Percentiles rank a stretch among this genome's conserved stretches.
Evolutionary conservation across 257 asterid genomes (phyloP).

Genomic region (Solanum pinnatisectum): DNA sequence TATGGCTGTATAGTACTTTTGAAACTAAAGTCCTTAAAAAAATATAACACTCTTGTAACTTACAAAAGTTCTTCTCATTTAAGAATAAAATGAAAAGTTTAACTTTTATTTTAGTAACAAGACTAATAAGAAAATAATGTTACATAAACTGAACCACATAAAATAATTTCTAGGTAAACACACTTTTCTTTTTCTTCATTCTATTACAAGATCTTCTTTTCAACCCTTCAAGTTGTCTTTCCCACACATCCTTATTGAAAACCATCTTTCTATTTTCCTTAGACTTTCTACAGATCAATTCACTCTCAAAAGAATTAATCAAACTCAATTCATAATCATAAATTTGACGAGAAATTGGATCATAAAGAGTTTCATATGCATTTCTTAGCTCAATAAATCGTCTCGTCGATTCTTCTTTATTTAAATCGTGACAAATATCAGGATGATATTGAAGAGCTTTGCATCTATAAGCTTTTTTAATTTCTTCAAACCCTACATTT

Average conservation of each 20-base stretch:
- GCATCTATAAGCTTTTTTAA: slow-evolving; percentile 38
- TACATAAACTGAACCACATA: neutral
- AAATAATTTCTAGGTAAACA: neutral
- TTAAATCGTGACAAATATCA: slow-evolving; percentile 16
- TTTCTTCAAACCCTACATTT: slow-evolving; percentile 33
- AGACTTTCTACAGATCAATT: neutral
- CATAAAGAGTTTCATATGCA: slow-evolving; percentile 40
- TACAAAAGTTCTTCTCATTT: neutral
- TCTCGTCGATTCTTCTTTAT: slow-evolving; percentile 26
- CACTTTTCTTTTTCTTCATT: slow-evolving; percentile 7
- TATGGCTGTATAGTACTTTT: neutral
- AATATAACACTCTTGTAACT: neutral
- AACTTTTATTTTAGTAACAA: neutral
- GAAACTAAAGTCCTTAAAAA: neutral
- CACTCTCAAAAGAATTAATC: neutral
- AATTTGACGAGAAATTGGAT: slow-evolving; percentile 19
- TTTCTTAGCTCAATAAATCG: slow-evolving; percentile 28
- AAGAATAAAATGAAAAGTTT: neutral
- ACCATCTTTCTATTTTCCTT: neutral
- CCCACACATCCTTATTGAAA: slow-evolving; percentile 33
- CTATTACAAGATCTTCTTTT: slow-evolving; percentile 17
- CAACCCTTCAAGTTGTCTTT: slow-evolving; percentile 40
- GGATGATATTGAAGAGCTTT: slow-evolving; percentile 44
- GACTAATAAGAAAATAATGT: neutral
- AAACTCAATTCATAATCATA: slow-evolving; percentile 25